A percentile compares a stretch with the other conserved stretches of the same genome.
These are phyloP conservation scores for Aureobasidium sp. DNA, from an alignment of 2,329 filamentous ascomycete species.

Conservation along the genomic window DNA sequence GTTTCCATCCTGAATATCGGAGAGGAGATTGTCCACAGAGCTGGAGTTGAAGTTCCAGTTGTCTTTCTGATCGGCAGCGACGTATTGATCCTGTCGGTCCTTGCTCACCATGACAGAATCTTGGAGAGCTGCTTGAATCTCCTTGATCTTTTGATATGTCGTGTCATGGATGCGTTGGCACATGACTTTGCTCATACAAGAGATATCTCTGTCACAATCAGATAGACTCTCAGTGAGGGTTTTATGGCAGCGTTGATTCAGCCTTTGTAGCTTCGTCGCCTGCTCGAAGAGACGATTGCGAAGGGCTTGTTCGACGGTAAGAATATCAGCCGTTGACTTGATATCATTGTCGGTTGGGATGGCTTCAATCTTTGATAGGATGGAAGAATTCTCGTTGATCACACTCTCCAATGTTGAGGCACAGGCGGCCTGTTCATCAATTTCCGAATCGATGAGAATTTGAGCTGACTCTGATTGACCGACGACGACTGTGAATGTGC, in stretches of 20 bases:
- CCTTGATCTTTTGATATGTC: background rate
- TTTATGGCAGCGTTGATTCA: slow-evolving; percentile 6
- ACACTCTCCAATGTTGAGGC: background rate
- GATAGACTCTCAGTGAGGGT: background rate
- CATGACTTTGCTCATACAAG: slow-evolving; percentile 9
- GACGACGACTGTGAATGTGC: background rate
- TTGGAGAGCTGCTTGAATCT: slow-evolving; percentile 2
- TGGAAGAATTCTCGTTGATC: slow-evolving; percentile 2
- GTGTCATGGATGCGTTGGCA: slow-evolving; percentile 8
- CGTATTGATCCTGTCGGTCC: background rate
- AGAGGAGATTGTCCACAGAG: background rate
- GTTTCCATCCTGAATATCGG: background rate
- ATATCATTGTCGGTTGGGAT: slow-evolving; percentile 5
- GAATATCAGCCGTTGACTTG: background rate
- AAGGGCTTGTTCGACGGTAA: background rate
- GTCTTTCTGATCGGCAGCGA: background rate
- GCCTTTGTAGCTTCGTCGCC: background rate
- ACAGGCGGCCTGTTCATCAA: background rate
- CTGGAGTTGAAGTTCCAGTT: slow-evolving; percentile 2
- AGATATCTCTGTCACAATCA: slow-evolving; percentile 8
- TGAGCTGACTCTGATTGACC: background rate
- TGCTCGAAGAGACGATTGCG: slow-evolving; percentile 3
- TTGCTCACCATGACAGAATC: slow-evolving; percentile 7
- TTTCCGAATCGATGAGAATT: background rate
- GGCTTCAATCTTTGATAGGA: background rate